Conservation (phyloP, 805 yeast species). For the Ogataea angusta region DNA sequence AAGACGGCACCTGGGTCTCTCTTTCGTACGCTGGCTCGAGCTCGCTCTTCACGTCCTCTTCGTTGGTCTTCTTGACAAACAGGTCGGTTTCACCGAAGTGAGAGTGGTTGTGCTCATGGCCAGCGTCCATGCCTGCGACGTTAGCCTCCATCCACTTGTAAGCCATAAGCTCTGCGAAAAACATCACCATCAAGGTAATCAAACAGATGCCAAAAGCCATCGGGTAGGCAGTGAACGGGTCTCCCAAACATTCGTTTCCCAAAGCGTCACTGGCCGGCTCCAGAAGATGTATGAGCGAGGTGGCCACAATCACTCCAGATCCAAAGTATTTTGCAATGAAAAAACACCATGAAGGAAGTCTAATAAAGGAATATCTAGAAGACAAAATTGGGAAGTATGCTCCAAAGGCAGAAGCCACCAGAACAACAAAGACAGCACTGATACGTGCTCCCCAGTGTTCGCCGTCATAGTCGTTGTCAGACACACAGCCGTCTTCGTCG, state of each 20-base stretch:
- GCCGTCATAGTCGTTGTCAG: slow-evolving; percentile 22
- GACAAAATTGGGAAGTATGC: slow-evolving; percentile 61
- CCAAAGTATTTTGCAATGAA: slow-evolving; percentile 74
- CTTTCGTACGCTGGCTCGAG: slow-evolving; percentile 1
- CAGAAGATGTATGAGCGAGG: slow-evolving; percentile 73
- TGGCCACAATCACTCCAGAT: slow-evolving; percentile 79
- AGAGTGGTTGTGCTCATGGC: slow-evolving; percentile 43
- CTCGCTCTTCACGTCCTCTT: slow-evolving; percentile 8
- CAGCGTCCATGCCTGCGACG: slow-evolving; percentile 15
- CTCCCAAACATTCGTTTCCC: slow-evolving; percentile 58
- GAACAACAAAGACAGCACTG: slow-evolving; percentile 59
- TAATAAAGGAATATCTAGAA: slow-evolving; percentile 53
- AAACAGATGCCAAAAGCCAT: slow-evolving; percentile 53
- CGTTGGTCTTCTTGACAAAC: slow-evolving; percentile 14
- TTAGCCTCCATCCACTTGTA: slow-evolving; percentile 42
- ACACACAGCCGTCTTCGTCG: slow-evolving; percentile 22
- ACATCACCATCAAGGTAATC: slow-evolving; percentile 49
- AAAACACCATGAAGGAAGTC: slow-evolving; percentile 60
- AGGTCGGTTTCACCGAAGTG: slow-evolving; percentile 48
- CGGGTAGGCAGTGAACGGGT: slow-evolving; percentile 50
- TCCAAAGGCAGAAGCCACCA: slow-evolving; percentile 57
- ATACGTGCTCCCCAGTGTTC: slow-evolving; percentile 46
- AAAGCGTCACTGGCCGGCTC: slow-evolving; percentile 66
- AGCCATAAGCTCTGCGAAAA: slow-evolving; percentile 49
- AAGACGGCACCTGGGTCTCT: slow-evolving; percentile 1